A percentile compares a stretch with the other conserved stretches of the same genome.
These are phyloP conservation scores for Casuarina cunninghamiana DNA, from an alignment of 306 rosid genomes.

Conservation along the genomic window DNA sequence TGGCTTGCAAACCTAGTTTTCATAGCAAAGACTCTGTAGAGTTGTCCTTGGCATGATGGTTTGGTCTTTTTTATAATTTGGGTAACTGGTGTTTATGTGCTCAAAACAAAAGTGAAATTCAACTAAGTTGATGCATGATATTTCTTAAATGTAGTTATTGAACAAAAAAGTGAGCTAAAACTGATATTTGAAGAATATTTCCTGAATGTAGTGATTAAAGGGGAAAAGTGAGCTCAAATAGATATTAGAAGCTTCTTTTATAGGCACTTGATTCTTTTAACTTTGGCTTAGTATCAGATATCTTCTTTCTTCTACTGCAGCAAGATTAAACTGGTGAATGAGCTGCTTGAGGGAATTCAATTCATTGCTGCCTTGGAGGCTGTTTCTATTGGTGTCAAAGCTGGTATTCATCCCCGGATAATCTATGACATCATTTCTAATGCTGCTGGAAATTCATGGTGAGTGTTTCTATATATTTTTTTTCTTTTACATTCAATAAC, in stretches of 20 bases:
- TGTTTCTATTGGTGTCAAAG: slow-evolving; percentile 75
- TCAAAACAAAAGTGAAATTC: slow-evolving; percentile 3
- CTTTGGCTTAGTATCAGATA: not conserved
- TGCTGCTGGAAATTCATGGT: slow-evolving; percentile 98
- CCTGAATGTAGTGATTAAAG: not conserved
- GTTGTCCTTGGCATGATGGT: not conserved
- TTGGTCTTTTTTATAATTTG: not conserved
- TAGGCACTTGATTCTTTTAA: not conserved
- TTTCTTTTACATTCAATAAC: not conserved
- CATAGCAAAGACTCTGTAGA: not conserved
- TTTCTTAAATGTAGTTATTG: slow-evolving; percentile 2
- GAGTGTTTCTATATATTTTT: slow-evolving; percentile 8
- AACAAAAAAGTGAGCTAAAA: not conserved
- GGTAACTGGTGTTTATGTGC: not conserved
- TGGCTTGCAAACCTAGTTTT: slow-evolving; percentile 26
- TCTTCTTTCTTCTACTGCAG: slow-evolving; percentile 44
- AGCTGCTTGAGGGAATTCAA: slow-evolving; percentile 85
- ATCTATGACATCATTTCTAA: slow-evolving; percentile 87
- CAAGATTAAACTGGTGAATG: slow-evolving; percentile 64
- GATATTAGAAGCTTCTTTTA: not conserved
- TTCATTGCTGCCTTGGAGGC: slow-evolving; percentile 87
- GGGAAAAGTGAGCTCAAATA: not conserved
- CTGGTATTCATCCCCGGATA: slow-evolving; percentile 87
- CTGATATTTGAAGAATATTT: not conserved
- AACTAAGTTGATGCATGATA: slow-evolving; percentile 4